Conservation (phyloP, 164 flowering plant genomes). For the Magnolia sinica region DNA sequence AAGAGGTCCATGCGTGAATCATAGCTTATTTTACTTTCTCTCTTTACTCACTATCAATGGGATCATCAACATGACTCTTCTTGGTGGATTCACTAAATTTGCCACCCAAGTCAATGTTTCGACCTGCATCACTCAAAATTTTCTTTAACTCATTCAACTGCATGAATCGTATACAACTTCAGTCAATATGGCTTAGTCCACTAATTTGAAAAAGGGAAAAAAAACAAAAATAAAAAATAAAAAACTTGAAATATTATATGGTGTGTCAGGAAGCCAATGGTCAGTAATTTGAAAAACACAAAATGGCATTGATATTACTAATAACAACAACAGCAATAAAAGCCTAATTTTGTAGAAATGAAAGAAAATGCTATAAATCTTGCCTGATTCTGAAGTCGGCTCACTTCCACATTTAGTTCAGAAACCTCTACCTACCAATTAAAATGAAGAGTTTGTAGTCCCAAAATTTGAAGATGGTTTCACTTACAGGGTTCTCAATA, state of each 20-base stretch:
- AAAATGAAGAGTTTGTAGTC: background rate
- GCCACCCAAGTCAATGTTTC: slow-evolving; percentile 4
- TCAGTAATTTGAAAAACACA: too few species aligned
- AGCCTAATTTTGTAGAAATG: background rate
- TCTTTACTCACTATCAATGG: slow-evolving; percentile 58
- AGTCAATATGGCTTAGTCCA: background rate
- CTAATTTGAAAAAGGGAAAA: background rate
- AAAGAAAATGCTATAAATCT: slow-evolving; percentile 6
- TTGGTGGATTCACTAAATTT: slow-evolving; percentile 11
- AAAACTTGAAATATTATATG: background rate
- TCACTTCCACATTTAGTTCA: slow-evolving; percentile 47
- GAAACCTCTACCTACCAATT: slow-evolving; percentile 50
- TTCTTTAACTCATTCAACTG: slow-evolving; percentile 58
- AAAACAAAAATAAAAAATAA: too few species aligned
- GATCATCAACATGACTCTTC: slow-evolving; percentile 38
- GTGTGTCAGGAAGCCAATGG: slow-evolving; percentile 5
- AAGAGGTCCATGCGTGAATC: slow-evolving; percentile 96
- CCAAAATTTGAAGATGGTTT: background rate
- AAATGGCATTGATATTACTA: too few species aligned
- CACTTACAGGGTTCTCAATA: slow-evolving; percentile 83
- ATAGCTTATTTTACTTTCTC: slow-evolving; percentile 89
- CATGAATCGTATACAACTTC: background rate
- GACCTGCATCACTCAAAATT: slow-evolving; percentile 24
- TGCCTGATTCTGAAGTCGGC: slow-evolving; percentile 45
- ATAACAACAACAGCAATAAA: too few species aligned